Evolutionary conservation across 148 eudicot species (phyloP), one percentile per base, ranked within the genome.

Genomic region (Oxyria digyna): DNA sequence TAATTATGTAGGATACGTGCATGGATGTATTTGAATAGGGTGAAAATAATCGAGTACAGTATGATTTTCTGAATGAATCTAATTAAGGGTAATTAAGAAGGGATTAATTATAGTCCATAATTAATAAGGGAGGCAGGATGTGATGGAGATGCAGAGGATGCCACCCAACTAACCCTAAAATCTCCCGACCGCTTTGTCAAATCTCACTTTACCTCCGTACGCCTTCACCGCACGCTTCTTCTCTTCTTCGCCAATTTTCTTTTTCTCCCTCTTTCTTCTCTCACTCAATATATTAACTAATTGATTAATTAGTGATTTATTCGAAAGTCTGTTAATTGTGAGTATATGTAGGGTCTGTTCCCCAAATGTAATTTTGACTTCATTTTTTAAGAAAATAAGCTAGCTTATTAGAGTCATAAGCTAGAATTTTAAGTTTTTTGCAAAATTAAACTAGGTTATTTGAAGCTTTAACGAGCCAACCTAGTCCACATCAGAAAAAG

Each of bases 121-220:
- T 15, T 29, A 27, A 26, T n/a, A 13, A 57, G 17, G 3, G 14
- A 24, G 65, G 29, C 29, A 31, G n/a, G 15, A 29, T 59, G 64
- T 59, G 64, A 29, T 18, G 29, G n/a, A 31, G n/a, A 31, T 59
- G 65, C 8, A 27, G 38, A 59, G 20, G 65, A 59, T 59, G 65
- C 37, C 37, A 29, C 65, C 65, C 35, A 59, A 59, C 65, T 8
- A 59, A 31, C 37, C 65, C 65, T 59, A 59, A 8, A 37, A 59
- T 27, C 3, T 0, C 18, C 65, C 65, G 65, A 59, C 65, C 65
- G 20, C 65, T 9, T 31, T 59, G 65, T 59, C 65, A 29, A 59
- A 29, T 59, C 65, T 27, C 38, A 0, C 37, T 14, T 59, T 59
- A 38, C 65, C 37, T 27, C 65, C 65, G 65, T 59, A 59, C 65